Evolutionary conservation across 495 filamentous ascomycete species (phyloP), one percentile per base, ranked within the genome.

Genomic region (Xylaria grammica): DNA sequence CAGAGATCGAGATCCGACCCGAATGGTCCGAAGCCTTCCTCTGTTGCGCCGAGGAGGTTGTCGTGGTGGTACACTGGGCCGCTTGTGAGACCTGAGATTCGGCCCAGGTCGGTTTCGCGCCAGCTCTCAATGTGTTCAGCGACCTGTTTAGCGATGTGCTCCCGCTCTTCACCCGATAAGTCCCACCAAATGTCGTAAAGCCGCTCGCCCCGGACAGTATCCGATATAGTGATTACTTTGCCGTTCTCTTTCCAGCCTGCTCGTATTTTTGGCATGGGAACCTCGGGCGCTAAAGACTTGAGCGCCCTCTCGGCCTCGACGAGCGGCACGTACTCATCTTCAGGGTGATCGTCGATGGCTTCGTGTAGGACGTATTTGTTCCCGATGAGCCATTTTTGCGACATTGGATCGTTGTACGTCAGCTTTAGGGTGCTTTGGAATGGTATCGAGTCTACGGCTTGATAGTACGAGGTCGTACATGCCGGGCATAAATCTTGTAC

Each of bases 101-200:
- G 63, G 6, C 66, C 67, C 22, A 66, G 48, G 13, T 55, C 65
- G 24, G 65, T 38, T 17, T 22, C 30, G 3, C 68, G 55, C 70
- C 68, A 72, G 20, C 56, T 50, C 5, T 65, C 60, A 2, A 72
- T 34, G 13, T 70, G 29, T 19, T 32, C 29, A 4, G 52, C 63
- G 3, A 70, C 68, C 26, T 72, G 51, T 29, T 51, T 57, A 4
- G 70, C 70, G 42, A 72, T 65, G 22, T n/a, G 13, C 11, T 70
- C 63, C 11, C 54, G 62, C 34, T 68, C 60, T 15, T 60, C 40
- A 1, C 42, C 8, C 20, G 42, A 40, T 6, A 72, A 54, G 34
- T 65, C 30, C 70, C 70, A 72, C 70, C 68, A 72, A 38, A 72
- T 60, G 38, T 72, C 70, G 53, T 70, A 70, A 6, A 72, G 50